Percentiles rank a stretch among this genome's conserved stretches.
Conservation (phyloP, 2,329 filamentous ascomycete species). For the Alternaria burnsii region DNA sequence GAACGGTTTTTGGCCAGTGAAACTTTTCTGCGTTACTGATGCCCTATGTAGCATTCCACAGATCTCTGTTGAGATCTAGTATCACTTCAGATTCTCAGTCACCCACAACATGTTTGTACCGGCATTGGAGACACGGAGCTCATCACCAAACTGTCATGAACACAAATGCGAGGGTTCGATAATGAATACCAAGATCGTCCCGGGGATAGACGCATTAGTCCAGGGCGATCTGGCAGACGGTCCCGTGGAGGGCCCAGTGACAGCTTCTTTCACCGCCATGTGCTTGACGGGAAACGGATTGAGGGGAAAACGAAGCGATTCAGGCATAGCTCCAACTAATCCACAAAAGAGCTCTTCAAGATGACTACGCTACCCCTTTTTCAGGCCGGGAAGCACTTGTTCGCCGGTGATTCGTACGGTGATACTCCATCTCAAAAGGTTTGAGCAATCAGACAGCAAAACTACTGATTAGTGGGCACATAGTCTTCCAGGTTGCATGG, state of each 20-base stretch:
- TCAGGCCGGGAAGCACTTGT: neutral
- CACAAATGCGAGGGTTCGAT: neutral
- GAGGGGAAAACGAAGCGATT: constrained; percentile 22
- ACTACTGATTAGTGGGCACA: neutral
- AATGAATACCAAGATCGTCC: constrained; percentile 1
- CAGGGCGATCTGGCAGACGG: neutral
- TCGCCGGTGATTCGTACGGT: constrained; percentile 10
- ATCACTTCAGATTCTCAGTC: neutral
- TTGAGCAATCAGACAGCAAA: neutral
- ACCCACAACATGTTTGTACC: neutral
- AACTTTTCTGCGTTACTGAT: neutral
- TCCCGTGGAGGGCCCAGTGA: neutral
- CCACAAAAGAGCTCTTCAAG: constrained; percentile 8
- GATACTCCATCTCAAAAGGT: constrained; percentile 3
- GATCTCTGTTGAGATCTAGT: constrained; percentile 1
- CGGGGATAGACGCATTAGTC: constrained; percentile 2
- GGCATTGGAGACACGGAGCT: neutral
- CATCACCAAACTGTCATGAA: neutral
- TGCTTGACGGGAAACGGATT: constrained; percentile 24
- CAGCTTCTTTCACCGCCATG: neutral
- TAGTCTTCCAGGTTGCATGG: neutral
- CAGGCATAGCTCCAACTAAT: constrained; percentile 17
- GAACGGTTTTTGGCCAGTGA: constrained; percentile 11
- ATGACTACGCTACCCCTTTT: neutral
- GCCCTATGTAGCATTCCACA: neutral